Conservation (phyloP, 257 asterid genomes). For the Gentiana straminea region DNA sequence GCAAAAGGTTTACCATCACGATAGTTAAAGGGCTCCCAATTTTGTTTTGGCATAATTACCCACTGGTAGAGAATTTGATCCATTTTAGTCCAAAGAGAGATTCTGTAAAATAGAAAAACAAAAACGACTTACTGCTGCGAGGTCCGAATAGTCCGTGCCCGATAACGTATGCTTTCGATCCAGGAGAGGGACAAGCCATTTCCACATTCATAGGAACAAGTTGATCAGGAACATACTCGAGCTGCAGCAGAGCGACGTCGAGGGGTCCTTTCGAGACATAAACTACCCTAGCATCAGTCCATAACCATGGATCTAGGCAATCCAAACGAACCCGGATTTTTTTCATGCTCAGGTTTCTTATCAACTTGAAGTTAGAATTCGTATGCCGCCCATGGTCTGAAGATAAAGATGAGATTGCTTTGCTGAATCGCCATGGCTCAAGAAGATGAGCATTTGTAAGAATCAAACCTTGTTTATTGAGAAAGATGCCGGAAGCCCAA, state of each 20-base stretch:
- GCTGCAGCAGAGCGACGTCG: conserved; percentile 84
- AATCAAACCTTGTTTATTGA: conserved; percentile 76
- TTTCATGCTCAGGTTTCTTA: conserved; percentile 27
- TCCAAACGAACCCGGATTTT: conserved; percentile 68
- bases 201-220: conserved; percentile 58
- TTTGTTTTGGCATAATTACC: too few species aligned
- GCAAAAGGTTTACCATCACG: too few species aligned
- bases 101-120: too few species aligned
- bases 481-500: conserved; percentile 96
- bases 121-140: conserved; percentile 57
- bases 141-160: conserved; percentile 99
- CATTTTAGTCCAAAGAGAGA: too few species aligned
- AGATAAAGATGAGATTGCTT: conserved; percentile 29
- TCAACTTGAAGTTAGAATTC: conserved; percentile 23
- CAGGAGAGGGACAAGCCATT: conserved; percentile 55
- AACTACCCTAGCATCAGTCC: conserved; percentile 74
- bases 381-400: conserved; percentile 18
- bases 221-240: conserved; percentile 61
- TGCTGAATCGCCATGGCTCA: conserved; percentile 97
- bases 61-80: too few species aligned
- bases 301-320: conserved; percentile 78
- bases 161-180: conserved; percentile 78
- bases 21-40: too few species aligned
- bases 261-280: conserved; percentile 88
- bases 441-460: conserved; percentile 97